Evolutionary conservation across 2,329 filamentous ascomycete genomes (phyloP).

Genomic region (Annulohypoxylon truncatum): DNA sequence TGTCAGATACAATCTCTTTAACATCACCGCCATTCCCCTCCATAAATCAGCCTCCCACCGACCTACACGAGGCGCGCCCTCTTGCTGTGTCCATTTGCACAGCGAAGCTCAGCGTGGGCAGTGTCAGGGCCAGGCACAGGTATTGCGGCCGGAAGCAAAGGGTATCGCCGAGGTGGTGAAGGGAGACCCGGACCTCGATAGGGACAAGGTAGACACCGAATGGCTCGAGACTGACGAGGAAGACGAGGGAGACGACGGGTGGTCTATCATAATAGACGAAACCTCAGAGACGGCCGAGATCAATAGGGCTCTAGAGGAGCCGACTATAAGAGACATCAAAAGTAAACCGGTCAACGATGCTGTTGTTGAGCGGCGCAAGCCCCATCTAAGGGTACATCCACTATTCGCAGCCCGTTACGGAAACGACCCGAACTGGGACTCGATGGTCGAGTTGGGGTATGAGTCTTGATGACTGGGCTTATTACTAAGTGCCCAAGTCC

Average conservation of each 20-base stretch:
- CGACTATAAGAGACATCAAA: not conserved
- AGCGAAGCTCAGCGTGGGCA: too few species aligned
- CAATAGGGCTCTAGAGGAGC: not conserved
- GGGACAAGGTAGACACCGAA: not conserved
- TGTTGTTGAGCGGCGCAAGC: not conserved
- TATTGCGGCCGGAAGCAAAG: not conserved
- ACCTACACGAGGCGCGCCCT: not conserved
- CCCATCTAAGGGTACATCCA: not conserved
- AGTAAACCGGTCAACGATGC: not conserved
- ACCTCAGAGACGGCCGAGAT: not conserved
- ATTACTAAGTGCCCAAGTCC: not conserved
- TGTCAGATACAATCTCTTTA: not conserved
- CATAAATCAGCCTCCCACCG: not conserved
- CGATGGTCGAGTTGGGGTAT: not conserved
- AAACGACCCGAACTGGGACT: conserved; percentile 9
- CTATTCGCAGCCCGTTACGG: conserved; percentile 7
- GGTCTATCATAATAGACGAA: not conserved
- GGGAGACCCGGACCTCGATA: not conserved
- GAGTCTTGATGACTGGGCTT: not conserved
- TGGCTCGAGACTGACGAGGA: not conserved
- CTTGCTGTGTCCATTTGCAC: not conserved
- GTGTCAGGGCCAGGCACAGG: not conserved
- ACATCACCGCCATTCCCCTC: not conserved
- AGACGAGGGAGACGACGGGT: not conserved
- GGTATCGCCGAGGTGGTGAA: not conserved